A percentile compares a stretch with the other conserved stretches of the same genome.
Conservation (phyloP, 2,329 filamentous ascomycete species). For the Gremmenia infestans region DNA sequence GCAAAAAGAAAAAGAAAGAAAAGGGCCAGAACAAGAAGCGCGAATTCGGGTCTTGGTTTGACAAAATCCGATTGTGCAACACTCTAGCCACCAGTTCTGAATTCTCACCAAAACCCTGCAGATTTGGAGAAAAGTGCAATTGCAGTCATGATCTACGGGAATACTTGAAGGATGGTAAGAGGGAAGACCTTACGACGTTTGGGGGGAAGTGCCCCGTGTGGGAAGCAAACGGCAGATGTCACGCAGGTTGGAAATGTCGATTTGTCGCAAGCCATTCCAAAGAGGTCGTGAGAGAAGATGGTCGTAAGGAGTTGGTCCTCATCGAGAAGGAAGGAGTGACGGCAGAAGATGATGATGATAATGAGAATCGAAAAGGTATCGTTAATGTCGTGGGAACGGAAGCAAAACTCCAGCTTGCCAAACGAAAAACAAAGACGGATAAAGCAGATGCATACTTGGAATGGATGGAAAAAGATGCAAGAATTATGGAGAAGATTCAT, state of each 20-base stretch:
- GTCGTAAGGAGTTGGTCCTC: constrained; percentile 75
- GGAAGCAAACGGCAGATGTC: constrained; percentile 69
- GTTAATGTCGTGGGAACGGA: constrained; percentile 68
- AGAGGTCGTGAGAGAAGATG: constrained; percentile 73
- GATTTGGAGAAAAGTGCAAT: constrained; percentile 75
- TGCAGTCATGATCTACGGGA: constrained; percentile 78
- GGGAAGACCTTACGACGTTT: constrained; percentile 72
- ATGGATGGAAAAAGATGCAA: constrained; percentile 68
- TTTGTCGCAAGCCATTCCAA: constrained; percentile 83
- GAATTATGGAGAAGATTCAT: constrained; percentile 44
- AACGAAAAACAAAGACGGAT: constrained; percentile 64
- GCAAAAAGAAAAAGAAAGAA: constrained; percentile 54
- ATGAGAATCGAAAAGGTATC: constrained; percentile 54
- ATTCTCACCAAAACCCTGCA: constrained; percentile 75
- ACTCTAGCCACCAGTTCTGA: constrained; percentile 68
- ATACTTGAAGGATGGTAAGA: constrained; percentile 78
- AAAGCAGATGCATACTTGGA: constrained; percentile 70
- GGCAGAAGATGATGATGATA: constrained; percentile 28
- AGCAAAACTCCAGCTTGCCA: constrained; percentile 70
- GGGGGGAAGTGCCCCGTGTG: constrained; percentile 77
- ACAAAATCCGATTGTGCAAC: constrained; percentile 72
- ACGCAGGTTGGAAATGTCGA: constrained; percentile 88
- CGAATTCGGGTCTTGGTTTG: constrained; percentile 73
- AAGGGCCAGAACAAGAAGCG: constrained; percentile 80
- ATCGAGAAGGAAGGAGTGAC: constrained; percentile 40